Evolutionary conservation across 1,139 yeast genomes (phyloP).

Genomic region (Pichiaceae sp.): DNA sequence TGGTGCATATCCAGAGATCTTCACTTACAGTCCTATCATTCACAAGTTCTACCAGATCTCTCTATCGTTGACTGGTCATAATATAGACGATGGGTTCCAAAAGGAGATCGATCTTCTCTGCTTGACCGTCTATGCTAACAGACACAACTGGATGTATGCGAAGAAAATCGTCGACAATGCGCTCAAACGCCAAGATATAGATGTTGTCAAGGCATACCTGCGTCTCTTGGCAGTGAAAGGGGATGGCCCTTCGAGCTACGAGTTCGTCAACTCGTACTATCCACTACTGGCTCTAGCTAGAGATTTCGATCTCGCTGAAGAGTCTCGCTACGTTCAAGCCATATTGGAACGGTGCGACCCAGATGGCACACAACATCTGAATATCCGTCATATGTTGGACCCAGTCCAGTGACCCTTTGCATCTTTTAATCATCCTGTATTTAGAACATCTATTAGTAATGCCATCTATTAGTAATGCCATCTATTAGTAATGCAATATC

Average conservation of each 20-base stretch:
- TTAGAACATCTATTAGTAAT: not conserved
- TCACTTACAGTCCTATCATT: conserved; percentile 17
- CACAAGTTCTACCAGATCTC: conserved; percentile 18
- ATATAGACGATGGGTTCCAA: conserved; percentile 13
- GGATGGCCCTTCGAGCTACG: conserved; percentile 7
- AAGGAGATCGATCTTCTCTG: conserved; percentile 23
- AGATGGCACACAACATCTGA: conserved; percentile 4
- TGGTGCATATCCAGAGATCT: conserved; percentile 2
- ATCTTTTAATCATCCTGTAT: conserved; percentile 1
- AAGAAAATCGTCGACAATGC: conserved; percentile 26
- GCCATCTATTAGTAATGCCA: not conserved
- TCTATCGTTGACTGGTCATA: conserved; percentile 11
- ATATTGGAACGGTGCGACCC: conserved; percentile 10
- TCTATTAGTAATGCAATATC: not conserved
- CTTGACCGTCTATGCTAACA: conserved; percentile 29
- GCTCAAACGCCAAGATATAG: conserved; percentile 14
- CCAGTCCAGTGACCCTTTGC: not conserved
- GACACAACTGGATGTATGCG: conserved; percentile 27
- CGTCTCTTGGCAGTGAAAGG: conserved; percentile 16
- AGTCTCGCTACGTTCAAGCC: conserved; percentile 5
- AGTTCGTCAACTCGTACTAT: conserved; percentile 13
- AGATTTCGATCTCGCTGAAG: conserved; percentile 6
- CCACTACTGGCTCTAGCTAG: conserved; percentile 14
- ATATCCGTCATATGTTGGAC: conserved; percentile 6
- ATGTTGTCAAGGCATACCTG: conserved; percentile 23